Conservation (phyloP, 2,329 filamentous ascomycete genomes). For the Trematosphaeria pertusa region DNA sequence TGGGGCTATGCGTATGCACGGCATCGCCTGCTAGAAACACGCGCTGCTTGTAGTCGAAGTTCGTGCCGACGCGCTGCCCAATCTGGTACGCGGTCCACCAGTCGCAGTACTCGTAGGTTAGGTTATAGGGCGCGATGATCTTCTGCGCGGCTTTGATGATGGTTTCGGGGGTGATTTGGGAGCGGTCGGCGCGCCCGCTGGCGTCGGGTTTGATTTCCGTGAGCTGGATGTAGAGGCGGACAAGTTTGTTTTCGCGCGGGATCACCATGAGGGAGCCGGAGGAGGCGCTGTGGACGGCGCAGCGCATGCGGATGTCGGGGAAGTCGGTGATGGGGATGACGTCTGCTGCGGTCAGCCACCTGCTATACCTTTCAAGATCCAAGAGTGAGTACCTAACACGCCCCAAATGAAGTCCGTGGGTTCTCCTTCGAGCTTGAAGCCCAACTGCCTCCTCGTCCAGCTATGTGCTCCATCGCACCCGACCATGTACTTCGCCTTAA, state of each 20-base stretch:
- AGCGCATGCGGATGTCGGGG: conserved; percentile 65
- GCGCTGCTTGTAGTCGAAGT: conserved; percentile 63
- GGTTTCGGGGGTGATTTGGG: conserved; percentile 67
- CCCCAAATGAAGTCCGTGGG: conserved; percentile 62
- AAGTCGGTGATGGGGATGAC: conserved; percentile 64
- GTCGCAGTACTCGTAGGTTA: conserved; percentile 69
- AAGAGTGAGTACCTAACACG: conserved; percentile 48
- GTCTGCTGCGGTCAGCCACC: conserved; percentile 43
- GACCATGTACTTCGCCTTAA: conserved; percentile 69
- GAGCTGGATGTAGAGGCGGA: conserved; percentile 71
- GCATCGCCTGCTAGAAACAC: conserved; percentile 77
- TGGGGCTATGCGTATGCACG: conserved; percentile 64
- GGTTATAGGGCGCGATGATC: conserved; percentile 71
- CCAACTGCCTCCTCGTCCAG: conserved; percentile 67
- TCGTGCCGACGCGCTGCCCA: conserved; percentile 67
- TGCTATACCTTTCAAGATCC: neutral
- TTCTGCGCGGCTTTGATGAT: conserved; percentile 69
- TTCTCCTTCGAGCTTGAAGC: conserved; percentile 64
- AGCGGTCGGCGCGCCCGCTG: conserved; percentile 61
- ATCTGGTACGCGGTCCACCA: conserved; percentile 76
- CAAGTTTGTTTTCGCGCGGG: conserved; percentile 68
- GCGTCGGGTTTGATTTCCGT: conserved; percentile 54
- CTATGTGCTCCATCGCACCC: conserved; percentile 73
- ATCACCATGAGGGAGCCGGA: conserved; percentile 70
- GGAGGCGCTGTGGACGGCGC: conserved; percentile 63